A percentile compares a stretch with the other conserved stretches of the same genome.
phyloP scores from a whole-genome alignment of 805 yeast genomes.

The Millerozyma miso region DNA sequence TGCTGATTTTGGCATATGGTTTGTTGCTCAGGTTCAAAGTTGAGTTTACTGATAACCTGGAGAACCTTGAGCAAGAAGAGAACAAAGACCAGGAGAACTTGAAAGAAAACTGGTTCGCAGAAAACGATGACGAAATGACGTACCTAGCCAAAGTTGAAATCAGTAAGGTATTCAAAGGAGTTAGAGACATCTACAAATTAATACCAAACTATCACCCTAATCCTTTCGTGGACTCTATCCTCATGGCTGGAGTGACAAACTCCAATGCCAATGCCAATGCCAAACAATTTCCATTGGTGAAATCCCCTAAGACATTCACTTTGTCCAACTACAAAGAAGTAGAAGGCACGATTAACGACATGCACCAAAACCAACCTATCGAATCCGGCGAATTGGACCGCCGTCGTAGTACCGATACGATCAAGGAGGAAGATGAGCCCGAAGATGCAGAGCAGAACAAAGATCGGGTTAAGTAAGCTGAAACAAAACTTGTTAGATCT shows the following conservation, averaged over 20 bases:
- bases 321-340: constrained; percentile 31
- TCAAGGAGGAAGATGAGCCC: constrained; percentile 39
- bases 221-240: constrained; percentile 21
- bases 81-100: constrained; percentile 10
- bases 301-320: constrained; percentile 40
- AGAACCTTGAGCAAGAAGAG: constrained; percentile 22
- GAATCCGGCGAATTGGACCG: constrained; percentile 13
- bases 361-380: constrained; percentile 19
- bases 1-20: constrained; percentile 43
- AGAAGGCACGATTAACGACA: constrained; percentile 35
- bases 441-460: constrained; percentile 9
- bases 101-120: background rate
- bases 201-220: constrained; percentile 28
- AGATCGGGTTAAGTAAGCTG: background rate
- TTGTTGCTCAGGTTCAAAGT: constrained; percentile 38
- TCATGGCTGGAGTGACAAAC: background rate
- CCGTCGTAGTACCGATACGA: constrained; percentile 34
- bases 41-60: background rate
- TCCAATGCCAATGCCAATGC: background rate
- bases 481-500: too few species aligned
- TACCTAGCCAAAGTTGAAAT: constrained; percentile 31
- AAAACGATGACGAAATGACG: constrained; percentile 27
- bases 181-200: constrained; percentile 28
- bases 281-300: constrained; percentile 24
- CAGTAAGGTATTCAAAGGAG: constrained; percentile 23